phyloP scores from a whole-genome alignment of 2,329 filamentous ascomycete genomes.

The Xylariales sp. region DNA sequence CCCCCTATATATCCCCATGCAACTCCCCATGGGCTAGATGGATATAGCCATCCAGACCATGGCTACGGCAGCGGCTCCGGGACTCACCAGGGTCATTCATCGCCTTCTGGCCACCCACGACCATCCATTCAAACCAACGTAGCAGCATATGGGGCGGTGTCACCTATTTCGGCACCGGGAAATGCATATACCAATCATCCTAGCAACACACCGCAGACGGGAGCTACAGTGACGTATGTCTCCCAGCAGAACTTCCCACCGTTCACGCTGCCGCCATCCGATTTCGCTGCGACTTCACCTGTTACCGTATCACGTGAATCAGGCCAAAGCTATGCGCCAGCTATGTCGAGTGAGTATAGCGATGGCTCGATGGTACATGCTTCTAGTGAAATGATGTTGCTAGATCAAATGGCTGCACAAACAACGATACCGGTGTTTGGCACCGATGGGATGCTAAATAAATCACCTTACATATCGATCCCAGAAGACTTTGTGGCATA shows the following conservation, averaged over 20 bases:
- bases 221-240: constrained; percentile 43
- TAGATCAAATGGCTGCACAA: constrained; percentile 58
- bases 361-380: constrained; percentile 39
- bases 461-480: constrained; percentile 79
- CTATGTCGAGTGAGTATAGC: constrained; percentile 38
- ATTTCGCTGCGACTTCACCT: constrained; percentile 43
- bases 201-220: constrained; percentile 39
- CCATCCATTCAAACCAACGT: constrained; percentile 42
- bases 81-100: constrained; percentile 32
- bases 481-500: constrained; percentile 85
- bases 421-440: constrained; percentile 84
- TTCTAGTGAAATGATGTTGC: constrained; percentile 51
- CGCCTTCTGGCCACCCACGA: constrained; percentile 37
- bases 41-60: constrained; percentile 37
- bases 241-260: constrained; percentile 58
- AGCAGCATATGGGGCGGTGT: constrained; percentile 47
- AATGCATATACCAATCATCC: constrained; percentile 42
- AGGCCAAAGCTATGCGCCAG: constrained; percentile 31
- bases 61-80: constrained; percentile 26
- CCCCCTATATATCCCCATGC: constrained; percentile 33
- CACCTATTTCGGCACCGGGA: constrained; percentile 46
- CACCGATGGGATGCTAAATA: constrained; percentile 70
- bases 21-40: constrained; percentile 33
- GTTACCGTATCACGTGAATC: constrained; percentile 28
- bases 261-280: constrained; percentile 59